phyloP scores from a whole-genome alignment of 179 eudicot species.

The Monotropa hypopitys region DNA sequence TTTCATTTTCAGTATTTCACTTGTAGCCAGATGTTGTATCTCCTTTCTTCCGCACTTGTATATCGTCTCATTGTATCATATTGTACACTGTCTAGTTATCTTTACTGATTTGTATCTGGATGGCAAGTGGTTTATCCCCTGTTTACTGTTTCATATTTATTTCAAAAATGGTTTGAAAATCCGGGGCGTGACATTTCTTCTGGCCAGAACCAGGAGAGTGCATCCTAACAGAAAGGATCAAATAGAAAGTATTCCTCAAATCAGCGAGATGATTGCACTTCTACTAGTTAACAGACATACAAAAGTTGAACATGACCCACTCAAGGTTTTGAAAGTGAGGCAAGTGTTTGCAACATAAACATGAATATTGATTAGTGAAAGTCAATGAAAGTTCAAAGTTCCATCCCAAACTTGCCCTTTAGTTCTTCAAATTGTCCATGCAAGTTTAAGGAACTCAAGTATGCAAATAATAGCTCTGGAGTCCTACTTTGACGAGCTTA shows the following conservation, averaged over 20 bases:
- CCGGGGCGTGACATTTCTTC: too few species aligned
- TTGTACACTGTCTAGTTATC: too few species aligned
- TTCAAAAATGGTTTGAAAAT: too few species aligned
- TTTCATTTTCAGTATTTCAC: too few species aligned
- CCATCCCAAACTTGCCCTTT: not conserved
- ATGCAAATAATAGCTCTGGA: not conserved
- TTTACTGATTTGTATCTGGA: too few species aligned
- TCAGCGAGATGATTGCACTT: not conserved
- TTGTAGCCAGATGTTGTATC: too few species aligned
- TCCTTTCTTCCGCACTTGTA: too few species aligned
- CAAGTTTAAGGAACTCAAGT: not conserved
- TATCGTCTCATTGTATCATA: too few species aligned
- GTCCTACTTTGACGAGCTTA: not conserved
- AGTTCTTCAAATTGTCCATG: not conserved
- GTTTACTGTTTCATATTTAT: too few species aligned
- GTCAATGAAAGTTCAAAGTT: not conserved
- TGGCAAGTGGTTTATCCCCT: too few species aligned
- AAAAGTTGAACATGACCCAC: not conserved
- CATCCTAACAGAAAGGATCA: not conserved
- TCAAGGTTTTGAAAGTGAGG: not conserved
- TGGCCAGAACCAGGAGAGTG: not conserved
- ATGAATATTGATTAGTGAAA: not conserved
- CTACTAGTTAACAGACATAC: not conserved
- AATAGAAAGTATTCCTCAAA: not conserved
- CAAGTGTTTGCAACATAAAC: not conserved